Evolutionary conservation across 495 filamentous ascomycete species (phyloP).

Genomic region (Podospora conica): DNA sequence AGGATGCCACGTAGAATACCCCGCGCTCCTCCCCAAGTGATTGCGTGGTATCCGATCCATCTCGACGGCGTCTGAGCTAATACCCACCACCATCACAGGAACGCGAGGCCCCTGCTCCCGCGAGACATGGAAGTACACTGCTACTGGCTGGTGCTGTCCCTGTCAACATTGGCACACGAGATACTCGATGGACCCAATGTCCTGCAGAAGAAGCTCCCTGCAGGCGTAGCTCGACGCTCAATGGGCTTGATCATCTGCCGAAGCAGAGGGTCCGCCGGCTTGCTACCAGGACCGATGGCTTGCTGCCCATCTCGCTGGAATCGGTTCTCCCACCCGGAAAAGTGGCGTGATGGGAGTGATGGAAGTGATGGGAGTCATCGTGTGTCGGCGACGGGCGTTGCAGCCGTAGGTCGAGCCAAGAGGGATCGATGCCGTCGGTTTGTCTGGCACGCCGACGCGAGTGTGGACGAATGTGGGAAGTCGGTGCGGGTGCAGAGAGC

Average conservation of each 20-base stretch:
- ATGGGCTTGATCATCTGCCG: neutral
- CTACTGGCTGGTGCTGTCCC: neutral
- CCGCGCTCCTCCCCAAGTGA: neutral
- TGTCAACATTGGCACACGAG: neutral
- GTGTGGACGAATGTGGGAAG: neutral
- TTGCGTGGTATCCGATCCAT: neutral
- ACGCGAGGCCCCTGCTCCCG: neutral
- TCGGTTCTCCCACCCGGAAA: neutral
- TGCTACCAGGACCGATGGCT: neutral
- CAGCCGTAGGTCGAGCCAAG: neutral
- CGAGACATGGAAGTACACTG: neutral
- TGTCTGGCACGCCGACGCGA: neutral
- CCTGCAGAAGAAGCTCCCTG: neutral
- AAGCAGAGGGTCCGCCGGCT: neutral
- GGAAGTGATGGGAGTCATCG: neutral
- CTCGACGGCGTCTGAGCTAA: neutral
- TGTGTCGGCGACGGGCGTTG: neutral
- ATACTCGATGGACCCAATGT: neutral
- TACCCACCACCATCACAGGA: neutral
- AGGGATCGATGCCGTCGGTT: neutral
- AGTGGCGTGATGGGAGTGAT: neutral
- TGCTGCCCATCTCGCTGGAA: neutral
- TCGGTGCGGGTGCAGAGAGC: too few species aligned
- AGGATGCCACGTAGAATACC: neutral
- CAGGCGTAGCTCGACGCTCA: slow-evolving; percentile 5